These are phyloP conservation scores for Neurospora intermedia DNA, from an alignment of 495 filamentous ascomycete genomes.

Conservation along the genomic window DNA sequence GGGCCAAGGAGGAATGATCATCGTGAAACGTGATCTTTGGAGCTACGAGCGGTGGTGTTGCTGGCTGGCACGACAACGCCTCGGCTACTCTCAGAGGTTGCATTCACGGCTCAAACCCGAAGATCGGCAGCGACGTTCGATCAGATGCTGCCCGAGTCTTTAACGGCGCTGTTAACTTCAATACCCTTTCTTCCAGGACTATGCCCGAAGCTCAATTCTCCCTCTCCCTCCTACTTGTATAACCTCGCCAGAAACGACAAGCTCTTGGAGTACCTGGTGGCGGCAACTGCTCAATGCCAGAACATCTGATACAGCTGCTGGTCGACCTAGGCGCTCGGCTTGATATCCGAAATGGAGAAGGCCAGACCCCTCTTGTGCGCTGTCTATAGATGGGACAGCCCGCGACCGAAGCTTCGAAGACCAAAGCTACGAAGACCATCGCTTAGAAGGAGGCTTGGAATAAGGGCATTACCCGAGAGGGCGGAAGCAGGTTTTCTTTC, in stretches of 20 bases:
- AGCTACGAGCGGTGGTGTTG: neutral
- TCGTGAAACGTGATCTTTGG: neutral
- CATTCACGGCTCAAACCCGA: neutral
- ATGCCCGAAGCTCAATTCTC: neutral
- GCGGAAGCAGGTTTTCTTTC: neutral
- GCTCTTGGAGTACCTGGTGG: neutral
- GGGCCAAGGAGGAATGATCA: conserved; percentile 14
- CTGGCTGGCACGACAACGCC: neutral
- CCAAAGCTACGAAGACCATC: neutral
- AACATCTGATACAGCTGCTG: neutral
- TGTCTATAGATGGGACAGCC: neutral
- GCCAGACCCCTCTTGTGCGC: neutral
- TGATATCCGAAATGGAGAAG: neutral
- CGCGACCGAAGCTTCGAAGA: neutral
- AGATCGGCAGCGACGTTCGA: neutral
- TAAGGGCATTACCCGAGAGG: neutral
- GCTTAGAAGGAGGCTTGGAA: neutral
- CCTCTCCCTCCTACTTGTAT: neutral
- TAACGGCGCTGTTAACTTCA: neutral
- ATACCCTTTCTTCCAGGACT: neutral
- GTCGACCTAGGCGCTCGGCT: neutral
- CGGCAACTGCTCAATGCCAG: neutral
- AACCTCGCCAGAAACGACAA: neutral
- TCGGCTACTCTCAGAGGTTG: neutral
- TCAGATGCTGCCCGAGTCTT: neutral